phyloP scores from a whole-genome alignment of 169 alveolate genomes.

The Theileria parva region DNA sequence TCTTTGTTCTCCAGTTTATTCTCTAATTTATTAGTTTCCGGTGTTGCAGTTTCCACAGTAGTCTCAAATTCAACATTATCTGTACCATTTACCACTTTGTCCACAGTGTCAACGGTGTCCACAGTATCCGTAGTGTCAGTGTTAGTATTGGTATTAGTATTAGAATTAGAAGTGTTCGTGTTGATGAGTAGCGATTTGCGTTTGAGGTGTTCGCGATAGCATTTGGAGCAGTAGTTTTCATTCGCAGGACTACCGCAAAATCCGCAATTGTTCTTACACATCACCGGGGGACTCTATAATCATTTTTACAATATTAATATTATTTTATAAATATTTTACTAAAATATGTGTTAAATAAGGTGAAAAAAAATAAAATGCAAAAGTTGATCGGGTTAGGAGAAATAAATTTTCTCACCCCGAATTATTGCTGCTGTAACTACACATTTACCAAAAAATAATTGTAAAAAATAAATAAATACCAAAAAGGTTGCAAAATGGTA shows the following conservation, averaged over 20 bases:
- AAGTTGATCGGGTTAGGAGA: no score
- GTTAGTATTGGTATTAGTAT: neutral
- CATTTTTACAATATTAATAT: neutral
- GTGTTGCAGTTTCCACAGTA: neutral
- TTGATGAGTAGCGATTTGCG: constrained; percentile 53
- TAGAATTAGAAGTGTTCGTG: no score
- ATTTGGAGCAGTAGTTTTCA: constrained; percentile 87
- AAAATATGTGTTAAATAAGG: neutral
- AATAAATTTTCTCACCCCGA: no score
- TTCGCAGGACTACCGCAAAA: constrained; percentile 90
- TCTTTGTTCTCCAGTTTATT: neutral
- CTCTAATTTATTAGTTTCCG: no score
- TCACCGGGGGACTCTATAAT: constrained; percentile 28
- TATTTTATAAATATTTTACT: neutral
- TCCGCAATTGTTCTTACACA: constrained; percentile 86
- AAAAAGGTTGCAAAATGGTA: no score
- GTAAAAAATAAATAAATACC: no score
- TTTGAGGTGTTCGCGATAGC: constrained; percentile 83
- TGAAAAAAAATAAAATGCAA: neutral
- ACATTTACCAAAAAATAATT: no score
- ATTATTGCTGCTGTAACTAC: no score
- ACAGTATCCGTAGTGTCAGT: constrained; percentile 1
- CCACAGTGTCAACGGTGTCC: neutral
- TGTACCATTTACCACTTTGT: no score
- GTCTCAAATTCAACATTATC: no score